A percentile compares a stretch with the other conserved stretches of the same genome.
These are phyloP conservation scores for Nissolia schottii DNA, from an alignment of 306 rosid genomes.

Conservation along the genomic window DNA sequence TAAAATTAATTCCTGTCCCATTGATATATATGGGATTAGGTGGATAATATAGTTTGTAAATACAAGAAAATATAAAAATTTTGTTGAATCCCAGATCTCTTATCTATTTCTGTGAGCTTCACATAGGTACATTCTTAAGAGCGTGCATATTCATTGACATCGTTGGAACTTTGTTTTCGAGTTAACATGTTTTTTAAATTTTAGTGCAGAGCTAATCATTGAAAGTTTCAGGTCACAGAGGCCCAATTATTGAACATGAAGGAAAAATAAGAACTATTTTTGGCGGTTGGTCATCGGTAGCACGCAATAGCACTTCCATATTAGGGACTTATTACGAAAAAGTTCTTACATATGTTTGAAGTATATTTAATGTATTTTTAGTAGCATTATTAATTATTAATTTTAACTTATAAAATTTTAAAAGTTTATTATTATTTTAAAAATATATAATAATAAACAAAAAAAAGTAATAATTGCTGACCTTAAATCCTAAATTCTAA, in stretches of 20 bases:
- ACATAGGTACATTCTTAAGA: not conserved
- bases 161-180: not conserved
- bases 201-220: not conserved
- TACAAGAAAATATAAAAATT: not conserved
- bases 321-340: no score
- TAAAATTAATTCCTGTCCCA: not conserved
- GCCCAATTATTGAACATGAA: conserved; percentile 12
- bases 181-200: no score
- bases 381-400: no score
- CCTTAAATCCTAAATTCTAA: no score
- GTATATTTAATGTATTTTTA: no score
- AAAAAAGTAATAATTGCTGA: no score
- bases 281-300: conserved; percentile 1
- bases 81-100: not conserved
- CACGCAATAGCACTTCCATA: not conserved
- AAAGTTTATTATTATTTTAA: no score
- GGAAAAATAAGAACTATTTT: not conserved
- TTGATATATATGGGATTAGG: not conserved
- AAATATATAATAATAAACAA: no score
- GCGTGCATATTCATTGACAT: conserved; percentile 6
- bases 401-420: no score
- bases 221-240: not conserved
- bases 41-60: not conserved
- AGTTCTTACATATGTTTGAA: no score
- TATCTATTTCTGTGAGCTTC: not conserved